Evolutionary conservation across 2,329 filamentous ascomycete genomes (phyloP).

Genomic region (Botrytis fabae): DNA sequence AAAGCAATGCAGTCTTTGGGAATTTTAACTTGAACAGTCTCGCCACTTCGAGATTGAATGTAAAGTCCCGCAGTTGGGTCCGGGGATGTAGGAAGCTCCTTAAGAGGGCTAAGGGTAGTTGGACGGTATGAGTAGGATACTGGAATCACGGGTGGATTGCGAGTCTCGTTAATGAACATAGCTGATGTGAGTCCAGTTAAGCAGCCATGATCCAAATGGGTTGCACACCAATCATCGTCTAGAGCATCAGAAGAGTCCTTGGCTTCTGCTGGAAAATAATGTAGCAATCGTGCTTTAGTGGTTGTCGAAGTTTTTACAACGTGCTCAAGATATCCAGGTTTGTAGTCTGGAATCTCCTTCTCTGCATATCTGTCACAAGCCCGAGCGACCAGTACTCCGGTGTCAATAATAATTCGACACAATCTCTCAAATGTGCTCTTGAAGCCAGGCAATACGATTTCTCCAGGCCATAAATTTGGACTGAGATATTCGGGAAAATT

Average conservation of each 20-base stretch:
- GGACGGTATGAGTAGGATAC: constrained; percentile 38
- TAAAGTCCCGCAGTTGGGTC: constrained; percentile 89
- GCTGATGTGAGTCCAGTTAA: constrained; percentile 91
- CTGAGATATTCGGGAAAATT: constrained; percentile 86
- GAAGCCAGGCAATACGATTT: constrained; percentile 72
- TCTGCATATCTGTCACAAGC: constrained; percentile 86
- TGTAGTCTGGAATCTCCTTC: constrained; percentile 75
- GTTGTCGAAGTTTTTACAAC: constrained; percentile 84
- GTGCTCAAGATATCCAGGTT: constrained; percentile 75
- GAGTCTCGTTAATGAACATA: constrained; percentile 87
- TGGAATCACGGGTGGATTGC: constrained; percentile 42
- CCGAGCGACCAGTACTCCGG: constrained; percentile 82
- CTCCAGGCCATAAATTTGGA: constrained; percentile 83
- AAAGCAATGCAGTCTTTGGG: constrained; percentile 91
- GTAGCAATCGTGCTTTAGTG: constrained; percentile 86
- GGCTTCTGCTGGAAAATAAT: constrained; percentile 76
- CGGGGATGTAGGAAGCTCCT: constrained; percentile 73
- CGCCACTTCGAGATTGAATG: constrained; percentile 80
- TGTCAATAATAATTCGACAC: constrained; percentile 84
- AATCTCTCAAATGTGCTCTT: constrained; percentile 69
- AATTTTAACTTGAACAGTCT: constrained; percentile 88
- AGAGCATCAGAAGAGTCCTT: constrained; percentile 43
- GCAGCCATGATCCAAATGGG: constrained; percentile 88
- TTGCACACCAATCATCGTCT: constrained; percentile 93
- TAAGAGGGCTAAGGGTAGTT: constrained; percentile 51